Evolutionary conservation across 768 basidiomycete genomes (phyloP).

Genomic region (Boletellus ananas): DNA sequence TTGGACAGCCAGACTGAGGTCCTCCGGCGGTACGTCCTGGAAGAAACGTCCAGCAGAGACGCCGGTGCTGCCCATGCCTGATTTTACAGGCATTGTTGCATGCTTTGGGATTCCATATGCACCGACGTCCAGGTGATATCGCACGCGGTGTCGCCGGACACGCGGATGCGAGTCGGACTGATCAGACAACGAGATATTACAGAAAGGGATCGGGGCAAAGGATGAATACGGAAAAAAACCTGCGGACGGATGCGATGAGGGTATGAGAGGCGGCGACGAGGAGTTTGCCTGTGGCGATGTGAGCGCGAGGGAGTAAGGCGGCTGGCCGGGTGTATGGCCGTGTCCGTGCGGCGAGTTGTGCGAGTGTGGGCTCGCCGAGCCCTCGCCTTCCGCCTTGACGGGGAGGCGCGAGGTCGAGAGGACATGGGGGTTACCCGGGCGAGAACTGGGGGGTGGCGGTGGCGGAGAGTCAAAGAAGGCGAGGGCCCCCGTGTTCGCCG

Average conservation of each 20-base stretch:
- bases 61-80: conserved; percentile 24
- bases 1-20: conserved; percentile 57
- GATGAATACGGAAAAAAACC: conserved; percentile 35
- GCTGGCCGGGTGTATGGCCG: conserved; percentile 29
- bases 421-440: conserved; percentile 38
- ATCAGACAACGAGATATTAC: conserved; percentile 24
- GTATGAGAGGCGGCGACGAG: conserved; percentile 27
- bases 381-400: conserved; percentile 45
- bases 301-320: conserved; percentile 42
- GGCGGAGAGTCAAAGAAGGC: conserved; percentile 40
- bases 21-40: conserved; percentile 29
- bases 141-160: conserved; percentile 30
- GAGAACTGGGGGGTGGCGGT: conserved; percentile 37
- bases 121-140: conserved; percentile 65
- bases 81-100: conserved; percentile 22
- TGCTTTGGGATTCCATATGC: conserved; percentile 84
- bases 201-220: conserved; percentile 31
- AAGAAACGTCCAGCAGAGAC: conserved; percentile 24
- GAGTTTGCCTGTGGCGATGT: conserved; percentile 39
- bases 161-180: conserved; percentile 28
- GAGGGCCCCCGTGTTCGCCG: conserved; percentile 29
- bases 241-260: conserved; percentile 30
- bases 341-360: conserved; percentile 37
- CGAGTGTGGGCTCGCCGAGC: conserved; percentile 30
- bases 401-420: conserved; percentile 42